A percentile compares a stretch with the other conserved stretches of the same genome.
phyloP scores from a whole-genome alignment of 2,329 filamentous ascomycete genomes.

The Lachnellula occidentalis region DNA sequence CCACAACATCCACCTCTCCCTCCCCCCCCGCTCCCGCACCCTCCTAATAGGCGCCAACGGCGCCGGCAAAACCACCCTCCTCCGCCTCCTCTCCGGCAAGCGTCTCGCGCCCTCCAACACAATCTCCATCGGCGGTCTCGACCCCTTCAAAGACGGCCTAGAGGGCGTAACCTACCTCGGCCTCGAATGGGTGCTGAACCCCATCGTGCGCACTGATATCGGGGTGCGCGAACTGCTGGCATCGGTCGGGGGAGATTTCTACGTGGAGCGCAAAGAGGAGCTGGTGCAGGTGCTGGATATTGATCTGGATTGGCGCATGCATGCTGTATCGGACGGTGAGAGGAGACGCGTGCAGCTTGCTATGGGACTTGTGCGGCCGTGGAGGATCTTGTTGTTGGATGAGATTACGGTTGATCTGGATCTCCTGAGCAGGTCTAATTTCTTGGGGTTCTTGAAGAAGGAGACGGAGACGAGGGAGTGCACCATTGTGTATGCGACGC shows the following conservation, averaged over 20 bases:
- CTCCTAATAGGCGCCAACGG: slow-evolving; percentile 95
- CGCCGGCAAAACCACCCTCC: slow-evolving; percentile 92
- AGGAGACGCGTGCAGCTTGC: slow-evolving; percentile 85
- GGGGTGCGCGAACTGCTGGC: slow-evolving; percentile 79
- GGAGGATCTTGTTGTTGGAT: slow-evolving; percentile 85
- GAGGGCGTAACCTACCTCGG: slow-evolving; percentile 97
- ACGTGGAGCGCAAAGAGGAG: slow-evolving; percentile 77
- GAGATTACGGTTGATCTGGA: slow-evolving; percentile 98
- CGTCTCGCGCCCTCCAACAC: slow-evolving; percentile 74
- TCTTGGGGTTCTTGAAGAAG: slow-evolving; percentile 76
- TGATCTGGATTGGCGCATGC: slow-evolving; percentile 89
- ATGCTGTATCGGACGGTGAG: slow-evolving; percentile 91
- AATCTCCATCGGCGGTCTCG: slow-evolving; percentile 73
- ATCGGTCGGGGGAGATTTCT: slow-evolving; percentile 81
- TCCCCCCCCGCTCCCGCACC: slow-evolving; percentile 80
- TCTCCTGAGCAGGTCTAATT: slow-evolving; percentile 76
- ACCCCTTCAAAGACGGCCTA: slow-evolving; percentile 85
- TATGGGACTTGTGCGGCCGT: slow-evolving; percentile 90
- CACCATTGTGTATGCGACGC: slow-evolving; percentile 95
- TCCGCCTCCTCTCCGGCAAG: slow-evolving; percentile 88
- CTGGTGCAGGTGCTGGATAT: slow-evolving; percentile 85
- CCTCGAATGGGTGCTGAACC: slow-evolving; percentile 96
- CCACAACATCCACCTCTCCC: slow-evolving; percentile 63
- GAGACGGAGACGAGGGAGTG: slow-evolving; percentile 80
- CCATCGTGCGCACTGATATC: slow-evolving; percentile 92